A percentile compares a stretch with the other conserved stretches of the same genome.
These are phyloP conservation scores for Suillus bovinus DNA, from an alignment of 768 basidiomycete genomes.

Conservation along the genomic window DNA sequence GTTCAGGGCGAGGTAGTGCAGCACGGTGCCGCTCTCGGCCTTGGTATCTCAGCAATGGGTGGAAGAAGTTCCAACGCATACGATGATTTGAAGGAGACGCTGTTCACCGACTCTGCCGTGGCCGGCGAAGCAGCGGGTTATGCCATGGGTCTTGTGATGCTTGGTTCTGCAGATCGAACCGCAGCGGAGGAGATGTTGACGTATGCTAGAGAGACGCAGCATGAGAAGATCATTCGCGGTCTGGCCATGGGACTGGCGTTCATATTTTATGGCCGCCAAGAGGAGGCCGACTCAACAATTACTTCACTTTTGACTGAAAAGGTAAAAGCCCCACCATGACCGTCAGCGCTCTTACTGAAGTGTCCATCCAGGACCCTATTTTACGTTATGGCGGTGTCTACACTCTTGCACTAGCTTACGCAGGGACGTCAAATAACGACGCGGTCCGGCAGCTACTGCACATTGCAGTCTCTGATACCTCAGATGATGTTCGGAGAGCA, in stretches of 20 bases:
- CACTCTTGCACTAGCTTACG: constrained; percentile 93
- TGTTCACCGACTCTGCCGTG: constrained; percentile 94
- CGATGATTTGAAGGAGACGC: constrained; percentile 84
- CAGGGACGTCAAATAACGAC: constrained; percentile 92
- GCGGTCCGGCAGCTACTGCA: constrained; percentile 91
- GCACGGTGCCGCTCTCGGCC: constrained; percentile 94
- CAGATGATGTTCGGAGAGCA: constrained; percentile 94
- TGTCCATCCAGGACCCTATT: constrained; percentile 77
- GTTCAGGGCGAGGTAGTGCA: constrained; percentile 87
- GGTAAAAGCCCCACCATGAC: constrained; percentile 43
- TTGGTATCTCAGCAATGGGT: constrained; percentile 96
- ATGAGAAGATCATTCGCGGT: constrained; percentile 98
- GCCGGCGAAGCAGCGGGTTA: constrained; percentile 96
- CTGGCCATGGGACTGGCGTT: constrained; percentile 92
- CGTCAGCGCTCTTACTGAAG: constrained; percentile 5
- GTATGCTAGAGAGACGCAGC: constrained; percentile 96
- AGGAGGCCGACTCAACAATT: constrained; percentile 86
- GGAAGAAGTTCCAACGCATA: constrained; percentile 87
- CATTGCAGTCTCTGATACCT: constrained; percentile 97
- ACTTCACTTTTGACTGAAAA: constrained; percentile 81
- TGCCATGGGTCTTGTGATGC: constrained; percentile 97
- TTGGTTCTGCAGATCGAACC: constrained; percentile 83
- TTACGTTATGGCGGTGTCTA: constrained; percentile 98
- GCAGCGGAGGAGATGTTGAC: constrained; percentile 92
- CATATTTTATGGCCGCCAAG: constrained; percentile 89